Evolutionary conservation across 192 early-diverging fungal species (phyloP), one percentile per base, ranked within the genome.

Genomic region (Podila epicladia): DNA sequence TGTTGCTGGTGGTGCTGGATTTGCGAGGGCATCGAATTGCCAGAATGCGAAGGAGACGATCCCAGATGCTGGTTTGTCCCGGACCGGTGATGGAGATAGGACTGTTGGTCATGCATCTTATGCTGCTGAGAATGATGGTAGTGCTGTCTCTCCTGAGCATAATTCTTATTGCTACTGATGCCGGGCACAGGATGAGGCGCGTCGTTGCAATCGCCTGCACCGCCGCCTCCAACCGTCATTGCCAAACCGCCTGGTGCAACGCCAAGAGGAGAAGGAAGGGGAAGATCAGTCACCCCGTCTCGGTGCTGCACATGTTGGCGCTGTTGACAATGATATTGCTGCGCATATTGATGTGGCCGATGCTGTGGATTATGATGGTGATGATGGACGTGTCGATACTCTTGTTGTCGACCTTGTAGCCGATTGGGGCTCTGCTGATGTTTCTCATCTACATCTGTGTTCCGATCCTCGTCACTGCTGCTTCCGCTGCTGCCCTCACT

Each of bases 391-490:
- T 55, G 53, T 55, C 53, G 20, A 9, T 55, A 26, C 0, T 55
- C 53, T 55, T 55, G 53, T 4, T 55, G 53, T 55, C 53, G 53
- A 24, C 53, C 53, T 11, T 55, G 53, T 24, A 24, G 6, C 6
- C 53, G 53, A 11, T 55, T 55, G 20, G 53, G 53, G 17, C 53
- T 55, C 17, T 72, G 63, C n/a, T 72, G 75, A 22, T 79, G 63
- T 41, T 68, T 19, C 24, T 79, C 60, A 37, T 73, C 66, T 45
- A 72, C 12, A 29, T 80, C 76, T 15, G 71, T 37, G 33, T 80
- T 80, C 28, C 60, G 51, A 13, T 72, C 66, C 7, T 68, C 35
- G 49, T 35, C 58, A 1, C n/a, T 24, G 33, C 38, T 9, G 55
- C 49, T 28, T 12, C 48, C 37, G 26, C 38, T 55, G 61, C 24